These are phyloP conservation scores for Yamadazyma membranifaciens DNA, from an alignment of 1,139 yeast genomes.

Conservation along the genomic window DNA sequence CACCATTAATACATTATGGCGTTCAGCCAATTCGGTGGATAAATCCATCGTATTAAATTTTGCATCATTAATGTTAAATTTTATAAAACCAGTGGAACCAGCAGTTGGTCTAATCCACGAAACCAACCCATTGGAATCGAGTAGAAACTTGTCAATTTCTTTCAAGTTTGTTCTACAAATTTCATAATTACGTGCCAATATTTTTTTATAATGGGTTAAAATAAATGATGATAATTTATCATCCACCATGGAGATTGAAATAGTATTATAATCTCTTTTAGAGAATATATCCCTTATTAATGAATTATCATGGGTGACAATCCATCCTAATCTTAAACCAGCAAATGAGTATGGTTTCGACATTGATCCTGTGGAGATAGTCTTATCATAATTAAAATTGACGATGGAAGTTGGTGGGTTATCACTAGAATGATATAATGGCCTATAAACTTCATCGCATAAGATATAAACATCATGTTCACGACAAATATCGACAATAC, in stretches of 20 bases:
- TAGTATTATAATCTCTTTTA: conserved; percentile 54
- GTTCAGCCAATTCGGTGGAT: conserved; percentile 34
- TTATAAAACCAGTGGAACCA: conserved; percentile 50
- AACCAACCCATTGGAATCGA: conserved; percentile 28
- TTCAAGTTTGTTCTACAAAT: conserved; percentile 38
- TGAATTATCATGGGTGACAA: conserved; percentile 32
- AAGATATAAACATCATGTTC: conserved; percentile 33
- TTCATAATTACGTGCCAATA: conserved; percentile 37
- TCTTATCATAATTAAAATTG: conserved; percentile 40
- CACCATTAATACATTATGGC: conserved; percentile 36
- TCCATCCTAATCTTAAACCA: conserved; percentile 57
- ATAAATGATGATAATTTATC: conserved; percentile 49
- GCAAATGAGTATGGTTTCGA: conserved; percentile 59
- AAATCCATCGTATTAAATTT: conserved; percentile 26
- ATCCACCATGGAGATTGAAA: conserved; percentile 49
- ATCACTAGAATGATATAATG: conserved; percentile 41
- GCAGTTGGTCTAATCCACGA: conserved; percentile 46
- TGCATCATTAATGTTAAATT: conserved; percentile 23
- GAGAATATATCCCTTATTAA: conserved; percentile 33
- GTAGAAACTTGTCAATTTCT: conserved; percentile 33
- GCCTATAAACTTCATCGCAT: conserved; percentile 59
- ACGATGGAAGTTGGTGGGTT: conserved; percentile 34
- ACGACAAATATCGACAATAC: conserved; percentile 41
- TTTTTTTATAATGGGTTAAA: conserved; percentile 27
- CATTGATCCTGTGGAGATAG: conserved; percentile 50